These are phyloP conservation scores for Pneumocystis wakefieldiae DNA, from an alignment of 1,139 yeast genomes.

Conservation along the genomic window DNA sequence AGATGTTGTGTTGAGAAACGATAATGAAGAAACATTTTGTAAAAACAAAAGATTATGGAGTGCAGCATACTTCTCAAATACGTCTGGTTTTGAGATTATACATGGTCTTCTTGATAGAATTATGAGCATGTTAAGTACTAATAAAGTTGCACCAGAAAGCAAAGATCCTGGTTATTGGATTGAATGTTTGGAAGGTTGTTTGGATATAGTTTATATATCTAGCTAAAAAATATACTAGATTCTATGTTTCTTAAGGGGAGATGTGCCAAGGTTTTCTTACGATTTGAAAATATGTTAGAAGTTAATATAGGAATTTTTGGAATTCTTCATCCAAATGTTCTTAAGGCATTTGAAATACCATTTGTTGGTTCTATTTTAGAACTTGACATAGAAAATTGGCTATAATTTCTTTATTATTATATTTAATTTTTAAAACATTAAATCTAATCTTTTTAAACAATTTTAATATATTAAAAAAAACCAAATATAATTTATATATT, in stretches of 20 bases:
- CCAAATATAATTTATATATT: neutral
- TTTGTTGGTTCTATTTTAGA: constrained; percentile 87
- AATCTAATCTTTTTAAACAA: neutral
- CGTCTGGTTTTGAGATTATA: constrained; percentile 84
- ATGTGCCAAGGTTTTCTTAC: constrained; percentile 75
- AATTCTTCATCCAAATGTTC: constrained; percentile 89
- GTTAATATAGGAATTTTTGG: constrained; percentile 64
- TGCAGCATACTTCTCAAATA: constrained; percentile 86
- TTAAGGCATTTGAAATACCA: constrained; percentile 75
- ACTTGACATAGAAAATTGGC: constrained; percentile 72
- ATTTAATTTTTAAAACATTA: neutral
- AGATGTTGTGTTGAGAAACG: constrained; percentile 81
- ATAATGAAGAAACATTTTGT: constrained; percentile 70
- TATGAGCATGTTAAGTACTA: constrained; percentile 77
- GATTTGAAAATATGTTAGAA: constrained; percentile 35
- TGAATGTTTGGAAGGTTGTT: constrained; percentile 36
- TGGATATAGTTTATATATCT: neutral
- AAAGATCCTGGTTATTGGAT: constrained; percentile 49
- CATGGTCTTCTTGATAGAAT: constrained; percentile 91
- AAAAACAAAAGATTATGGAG: constrained; percentile 88
- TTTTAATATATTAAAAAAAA: neutral
- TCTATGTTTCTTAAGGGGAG: constrained; percentile 90
- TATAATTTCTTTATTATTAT: constrained; percentile 25
- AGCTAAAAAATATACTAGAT: constrained; percentile 17
- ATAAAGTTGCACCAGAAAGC: constrained; percentile 48